Conservation (phyloP, 2,329 filamentous ascomycete species). For the Diaporthe caulivora region DNA sequence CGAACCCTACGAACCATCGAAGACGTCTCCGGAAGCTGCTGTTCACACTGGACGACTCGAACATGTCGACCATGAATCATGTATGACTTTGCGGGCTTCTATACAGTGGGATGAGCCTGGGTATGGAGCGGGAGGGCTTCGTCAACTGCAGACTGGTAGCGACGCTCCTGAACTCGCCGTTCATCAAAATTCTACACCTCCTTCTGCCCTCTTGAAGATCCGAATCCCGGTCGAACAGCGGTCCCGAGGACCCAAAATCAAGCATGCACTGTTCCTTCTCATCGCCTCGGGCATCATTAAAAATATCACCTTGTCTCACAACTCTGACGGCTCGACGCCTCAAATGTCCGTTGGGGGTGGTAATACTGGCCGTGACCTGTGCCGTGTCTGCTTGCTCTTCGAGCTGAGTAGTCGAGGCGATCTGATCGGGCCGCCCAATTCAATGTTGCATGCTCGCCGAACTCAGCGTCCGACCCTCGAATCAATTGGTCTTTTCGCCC, state of each 20-base stretch:
- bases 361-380: background rate
- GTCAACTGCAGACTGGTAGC: background rate
- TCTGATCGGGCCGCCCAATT: background rate
- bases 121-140: background rate
- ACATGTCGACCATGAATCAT: background rate
- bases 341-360: background rate
- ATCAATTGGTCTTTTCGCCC: background rate
- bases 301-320: background rate
- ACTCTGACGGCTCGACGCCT: background rate
- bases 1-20: background rate
- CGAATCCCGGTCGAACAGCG: background rate
- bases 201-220: background rate
- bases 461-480: background rate
- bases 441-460: background rate
- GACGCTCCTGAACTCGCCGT: background rate
- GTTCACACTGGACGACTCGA: background rate
- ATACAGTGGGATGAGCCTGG: background rate
- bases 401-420: background rate
- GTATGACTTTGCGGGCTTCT: background rate
- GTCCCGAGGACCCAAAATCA: background rate
- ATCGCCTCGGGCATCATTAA: background rate
- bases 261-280: background rate
- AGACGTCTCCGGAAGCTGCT: background rate
- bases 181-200: background rate
- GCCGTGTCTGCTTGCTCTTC: background rate